Evolutionary conservation across 352 stramenopile genomes (phyloP), one percentile per base, ranked within the genome.

Genomic region (Blastocystis sp.): DNA sequence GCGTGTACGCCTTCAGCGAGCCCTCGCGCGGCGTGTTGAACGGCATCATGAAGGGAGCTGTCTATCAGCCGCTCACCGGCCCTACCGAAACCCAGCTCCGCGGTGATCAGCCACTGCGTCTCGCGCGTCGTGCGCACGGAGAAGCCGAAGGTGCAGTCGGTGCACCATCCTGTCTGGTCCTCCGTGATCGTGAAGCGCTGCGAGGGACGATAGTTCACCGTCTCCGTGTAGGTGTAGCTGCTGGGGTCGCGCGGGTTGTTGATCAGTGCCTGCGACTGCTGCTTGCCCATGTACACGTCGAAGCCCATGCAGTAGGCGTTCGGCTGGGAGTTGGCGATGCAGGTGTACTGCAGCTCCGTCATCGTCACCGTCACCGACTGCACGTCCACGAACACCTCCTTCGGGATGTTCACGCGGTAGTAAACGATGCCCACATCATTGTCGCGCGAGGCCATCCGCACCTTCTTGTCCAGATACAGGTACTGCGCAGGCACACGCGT

Each of bases 141-240:
- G 51, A 81, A 81, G 27, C 46, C 69, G 51, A 81, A 81, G 9
- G 69, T 81, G 40, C 69, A 81, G 46, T 81, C 69, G 6, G 51
- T 57, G 53, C 69, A 81, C 40, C 46, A 81, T 29, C 69, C 69
- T 32, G 61, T 44, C 44, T 81, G n/a, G 53, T 81, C 53, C 69
- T 81, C 69, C 34, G 69, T 81, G 11, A 81, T 8, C n/a, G 63
- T 27, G 32, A 81, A 81, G 18, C 18, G 14, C 40, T 40, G 24
- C 49, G 9, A n/a, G 14, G 16, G 21, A 18, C 63, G 29, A 51
- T 81, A 81, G 9, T 61, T 34, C 46, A 63, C 53, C 1, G 14
- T 29, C 7, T 27, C 24, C 18, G 44, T 81, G 27, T 65, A 81
- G 16, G 69, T 63, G 46, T 81, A 81, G 0, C 44, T 65, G 21